Evolutionary conservation across 2,329 filamentous ascomycete species (phyloP), one percentile per base, ranked within the genome.

Genomic region (Aspergillus eucalypticola): DNA sequence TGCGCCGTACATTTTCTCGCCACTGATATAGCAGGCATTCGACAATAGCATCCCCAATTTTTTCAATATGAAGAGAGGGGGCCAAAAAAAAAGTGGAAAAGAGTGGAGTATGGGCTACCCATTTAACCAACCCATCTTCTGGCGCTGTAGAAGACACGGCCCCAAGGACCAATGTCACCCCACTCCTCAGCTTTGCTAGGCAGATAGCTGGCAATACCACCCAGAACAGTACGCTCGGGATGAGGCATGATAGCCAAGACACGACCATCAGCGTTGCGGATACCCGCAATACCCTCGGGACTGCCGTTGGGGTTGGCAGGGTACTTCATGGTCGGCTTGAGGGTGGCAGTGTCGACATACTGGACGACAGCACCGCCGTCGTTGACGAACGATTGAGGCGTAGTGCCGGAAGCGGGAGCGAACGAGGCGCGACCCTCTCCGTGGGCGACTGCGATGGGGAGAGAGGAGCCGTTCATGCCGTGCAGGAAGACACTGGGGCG

Each of bases 191-290:
- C 71, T 53, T 85, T 84, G 60, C 86, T 81, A 7, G 91, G 90
- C 63, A 89, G 79, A 75, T 88, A 96, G 75, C 90, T 94, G 51
- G 84, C 87, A 62, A 92, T 88, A 60, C 91, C 90, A 59, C 86
- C 87, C 80, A 96, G 80, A 60, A 96, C 87, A 15, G 91, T 96
- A n/a, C 92, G 86, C 80, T 97, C 92, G 1, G 92, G 92, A 75
- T 96, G 92, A 62, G 93, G 93, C 92, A 97, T 96, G 79, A 96
- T 86, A 6, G 92, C 92, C 67, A 96, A 76, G 1, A 96, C 90
- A 59, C 91, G 84, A 11, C 92, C 92, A 72, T 96, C 89, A 46
- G 81, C 84, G 69, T 86, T 92, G 67, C 89, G 83, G 25, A 96
- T 89, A 72, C 88, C 92, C 1, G 92, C 90, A 65, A 96, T 90